Evolutionary conservation across 805 yeast species (phyloP), one percentile per base, ranked within the genome.

Genomic region (Starmerella davenportii): DNA sequence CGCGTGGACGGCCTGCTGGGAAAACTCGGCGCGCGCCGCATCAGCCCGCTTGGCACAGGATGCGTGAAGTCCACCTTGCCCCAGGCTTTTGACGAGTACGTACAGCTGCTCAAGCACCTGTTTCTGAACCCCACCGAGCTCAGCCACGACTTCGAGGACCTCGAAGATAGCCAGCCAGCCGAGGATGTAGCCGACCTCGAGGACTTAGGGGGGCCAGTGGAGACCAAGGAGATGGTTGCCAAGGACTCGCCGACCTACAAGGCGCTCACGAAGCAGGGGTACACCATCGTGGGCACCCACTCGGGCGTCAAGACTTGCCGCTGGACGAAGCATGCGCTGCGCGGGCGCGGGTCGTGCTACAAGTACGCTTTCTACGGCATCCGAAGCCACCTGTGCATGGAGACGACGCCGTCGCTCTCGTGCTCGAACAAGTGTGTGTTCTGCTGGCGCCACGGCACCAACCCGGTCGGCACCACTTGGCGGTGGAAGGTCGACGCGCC

Each of bases 381-480:
- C 50, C 72, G 69, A 43, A 78, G 92, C 2, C 95, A 87, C 60
- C 62, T 87, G 40, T 84, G 95, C 60, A 84, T 84, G 95, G 95
- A 84, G 55, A 73, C 95, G 2, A 84, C 95, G 0, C 95, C 95
- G 1, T 77, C 93, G 1, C 64, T 84, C 42, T 87, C 94, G 5
- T 84, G 95, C 58, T 81, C 95, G 4, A 84, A 84, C 55, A 84
- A 84, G 56, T 84, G 95, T 67, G 95, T 85, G 4, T 84, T 84
- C 54, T 84, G 95, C 61, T 84, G 95, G 95, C 70, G 95, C 56
- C 95, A 84, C 58, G 95, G 95, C 36, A 84, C 95, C 2, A 85
- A 84, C 53, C 95, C 95, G 0, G 95, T 85, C 2, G 94, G 94
- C 15, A 84, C 93, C 21, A 76, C 77, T 43, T 84, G 95, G 95